phyloP scores from a whole-genome alignment of 495 filamentous ascomycete genomes.

The Lasiosphaeria ovina region DNA sequence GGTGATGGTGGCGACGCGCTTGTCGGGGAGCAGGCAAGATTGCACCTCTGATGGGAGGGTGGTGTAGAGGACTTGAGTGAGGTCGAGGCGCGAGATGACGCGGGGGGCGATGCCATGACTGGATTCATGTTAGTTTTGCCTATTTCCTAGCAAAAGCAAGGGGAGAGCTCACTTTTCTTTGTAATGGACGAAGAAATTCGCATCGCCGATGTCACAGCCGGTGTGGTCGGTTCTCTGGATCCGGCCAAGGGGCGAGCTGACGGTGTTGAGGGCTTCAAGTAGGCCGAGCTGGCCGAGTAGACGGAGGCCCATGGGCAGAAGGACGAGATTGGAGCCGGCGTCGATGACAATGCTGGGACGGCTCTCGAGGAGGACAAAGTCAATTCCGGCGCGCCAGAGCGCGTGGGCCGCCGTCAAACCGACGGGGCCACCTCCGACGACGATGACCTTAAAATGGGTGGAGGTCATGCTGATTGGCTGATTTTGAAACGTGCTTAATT shows the following conservation, averaged over 20 bases:
- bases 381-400: slow-evolving; percentile 41
- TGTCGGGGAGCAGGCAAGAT: slow-evolving; percentile 26
- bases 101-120: slow-evolving; percentile 35
- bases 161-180: not conserved
- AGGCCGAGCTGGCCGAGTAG: slow-evolving; percentile 49
- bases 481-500: not conserved
- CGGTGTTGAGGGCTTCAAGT: not conserved
- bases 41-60: slow-evolving; percentile 30
- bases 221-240: not conserved
- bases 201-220: not conserved
- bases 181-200: not conserved
- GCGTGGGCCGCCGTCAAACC: slow-evolving; percentile 46
- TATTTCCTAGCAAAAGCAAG: not conserved
- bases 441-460: slow-evolving; percentile 1
- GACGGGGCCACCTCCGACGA: slow-evolving; percentile 26
- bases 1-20: slow-evolving; percentile 27
- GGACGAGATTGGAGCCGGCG: slow-evolving; percentile 38
- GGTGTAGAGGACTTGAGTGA: slow-evolving; percentile 34
- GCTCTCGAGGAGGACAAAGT: slow-evolving; percentile 49
- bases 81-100: slow-evolving; percentile 30
- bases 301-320: slow-evolving; percentile 33
- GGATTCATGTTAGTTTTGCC: slow-evolving; percentile 5
- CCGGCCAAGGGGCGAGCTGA: not conserved
- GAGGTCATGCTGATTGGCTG: not conserved
- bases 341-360: slow-evolving; percentile 23